phyloP scores from a whole-genome alignment of 306 rosid species.

The barrel medic (Medicago truncatula) region MtrunA17r5.0-ANR NC_053045.1:51876501-51877000 shows the following conservation, averaged over 20 bases:
- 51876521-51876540: not conserved
- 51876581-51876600: not conserved
- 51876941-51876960: not conserved
- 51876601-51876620: not conserved
- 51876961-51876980: not conserved
- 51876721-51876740: not conserved
- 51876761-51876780: constrained; percentile 22
- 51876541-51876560: not conserved
- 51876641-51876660: not conserved
- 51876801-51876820: not conserved
- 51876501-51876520: not conserved
- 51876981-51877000: not conserved
- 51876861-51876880: not conserved
- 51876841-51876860: not conserved
- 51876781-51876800: not conserved
- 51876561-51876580: not conserved
- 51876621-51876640: not conserved
- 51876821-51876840: not conserved
- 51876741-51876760: not conserved
- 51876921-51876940: not conserved
- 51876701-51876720: not conserved
- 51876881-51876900: not conserved
- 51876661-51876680: constrained; percentile 15
- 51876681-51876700: not conserved
- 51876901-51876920: not conserved